Base-by-base conservation (phyloP, 2,329 filamentous ascomycete genomes). In the Clonostachys solani region DNA sequence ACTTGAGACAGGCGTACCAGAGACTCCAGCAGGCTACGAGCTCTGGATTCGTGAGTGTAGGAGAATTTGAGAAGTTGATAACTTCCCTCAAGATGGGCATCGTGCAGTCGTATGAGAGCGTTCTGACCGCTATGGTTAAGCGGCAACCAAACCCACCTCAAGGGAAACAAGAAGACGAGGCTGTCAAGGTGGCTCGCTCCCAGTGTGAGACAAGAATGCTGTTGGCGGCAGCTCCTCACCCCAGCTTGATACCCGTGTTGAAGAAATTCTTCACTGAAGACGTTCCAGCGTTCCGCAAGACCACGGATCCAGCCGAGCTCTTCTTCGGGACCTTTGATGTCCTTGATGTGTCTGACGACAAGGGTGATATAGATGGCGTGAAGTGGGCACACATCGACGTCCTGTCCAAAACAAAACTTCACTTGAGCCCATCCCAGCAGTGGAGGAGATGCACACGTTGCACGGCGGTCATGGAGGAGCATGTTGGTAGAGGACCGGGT, bases 261-360 rank as follows among this genome's bases (percentile, higher is more conserved):
- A 78, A 83, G 52, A 81, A 79, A 47, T 75, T 86, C 49, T 83
- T 92, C 49, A 73, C 74, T 33, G 69, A 72, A 29, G 78, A 83
- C 42, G 65, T 90, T 29, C 72, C 71, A 0, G 71, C 73, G 17
- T 76, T 92, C 46, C 74, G 78, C 38, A 70, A 71, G 6, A 73
- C 78, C 47, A 75, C 84, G 12, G 82, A 94, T 53, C 76, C 81
- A 29, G 78, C 84, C 10, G 77, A 77, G 50, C 73, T 95, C 43
- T 88, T 87, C 66, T 87, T 90, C 64, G 80, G 81, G 43, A 81
- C 94, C 60, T 89, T 84, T 47, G 74, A 74, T 43, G 78, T 88
- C 60, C 72, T 94, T 12, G 86, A 86, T 6, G 71, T 89, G 13
- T 75, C 78, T 10, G 77, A 84, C 46, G 80, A 84, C 49, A 68